Percentiles rank a stretch among this genome's conserved stretches.
Evolutionary conservation across 257 asterid genomes (phyloP).

Genomic region (Primulina eburnea): DNA sequence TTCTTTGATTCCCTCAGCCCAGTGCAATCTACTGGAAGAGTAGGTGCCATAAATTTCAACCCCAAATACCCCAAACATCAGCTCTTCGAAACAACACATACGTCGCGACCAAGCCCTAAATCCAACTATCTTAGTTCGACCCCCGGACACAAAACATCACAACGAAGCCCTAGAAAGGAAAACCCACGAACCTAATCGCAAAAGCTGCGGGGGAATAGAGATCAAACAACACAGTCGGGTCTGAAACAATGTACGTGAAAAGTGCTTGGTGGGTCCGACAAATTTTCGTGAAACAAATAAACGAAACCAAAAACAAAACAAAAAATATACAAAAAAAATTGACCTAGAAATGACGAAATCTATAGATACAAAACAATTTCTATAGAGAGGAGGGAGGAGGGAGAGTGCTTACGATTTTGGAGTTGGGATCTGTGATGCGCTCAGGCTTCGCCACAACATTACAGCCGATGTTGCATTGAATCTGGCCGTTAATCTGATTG

Average conservation of each 20-base stretch:
- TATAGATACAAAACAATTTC: neutral
- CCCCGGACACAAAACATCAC: constrained; percentile 3
- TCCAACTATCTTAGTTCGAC: constrained; percentile 16
- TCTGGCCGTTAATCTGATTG: constrained; percentile 33
- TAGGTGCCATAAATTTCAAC: constrained; percentile 58
- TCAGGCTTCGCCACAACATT: constrained; percentile 24
- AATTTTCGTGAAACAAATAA: neutral
- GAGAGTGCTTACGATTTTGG: constrained; percentile 39
- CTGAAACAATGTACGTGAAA: constrained; percentile 17
- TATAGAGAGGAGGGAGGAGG: constrained; percentile 4
- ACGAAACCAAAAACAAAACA: neutral
- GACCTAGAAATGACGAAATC: neutral
- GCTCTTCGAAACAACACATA: neutral
- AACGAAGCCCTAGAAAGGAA: constrained; percentile 32
- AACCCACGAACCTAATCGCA: constrained; percentile 14
- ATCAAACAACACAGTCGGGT: neutral
- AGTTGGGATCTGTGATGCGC: constrained; percentile 35
- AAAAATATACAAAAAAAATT: neutral
- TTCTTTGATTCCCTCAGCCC: constrained; percentile 44
- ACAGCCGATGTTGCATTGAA: constrained; percentile 27
- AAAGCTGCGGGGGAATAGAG: constrained; percentile 25
- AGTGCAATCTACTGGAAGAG: constrained; percentile 58
- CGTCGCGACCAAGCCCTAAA: constrained; percentile 19
- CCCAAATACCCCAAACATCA: constrained; percentile 45
- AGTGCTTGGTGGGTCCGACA: neutral